Evolutionary conservation across 345 rosid genomes (phyloP).

Genomic region (Eutrema heterophyllum): DNA sequence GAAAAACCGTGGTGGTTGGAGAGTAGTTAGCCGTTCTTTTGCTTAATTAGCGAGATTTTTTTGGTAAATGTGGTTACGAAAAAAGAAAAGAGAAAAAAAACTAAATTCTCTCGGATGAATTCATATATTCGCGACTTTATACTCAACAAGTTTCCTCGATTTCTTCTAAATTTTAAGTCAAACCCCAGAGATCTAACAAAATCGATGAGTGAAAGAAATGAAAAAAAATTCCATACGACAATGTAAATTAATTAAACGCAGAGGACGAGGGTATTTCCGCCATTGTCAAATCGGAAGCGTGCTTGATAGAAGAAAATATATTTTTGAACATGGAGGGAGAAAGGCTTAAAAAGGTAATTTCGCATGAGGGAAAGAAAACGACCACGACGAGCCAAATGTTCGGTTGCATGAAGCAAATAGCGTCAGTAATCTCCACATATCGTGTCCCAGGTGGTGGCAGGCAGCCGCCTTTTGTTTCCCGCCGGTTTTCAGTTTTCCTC

Average conservation of each 20-base stretch:
- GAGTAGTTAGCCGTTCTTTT: slow-evolving; percentile 22
- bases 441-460: slow-evolving; percentile 25
- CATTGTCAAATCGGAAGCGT: background rate
- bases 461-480: slow-evolving; percentile 29
- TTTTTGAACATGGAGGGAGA: background rate
- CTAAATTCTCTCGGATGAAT: background rate
- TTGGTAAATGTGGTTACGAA: slow-evolving; percentile 31
- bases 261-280: background rate
- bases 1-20: slow-evolving; percentile 24
- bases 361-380: background rate
- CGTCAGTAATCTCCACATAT: slow-evolving; percentile 37
- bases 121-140: background rate
- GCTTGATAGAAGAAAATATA: slow-evolving; percentile 13
- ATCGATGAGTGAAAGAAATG: background rate
- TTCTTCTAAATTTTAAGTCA: slow-evolving; percentile 2
- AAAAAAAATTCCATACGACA: background rate
- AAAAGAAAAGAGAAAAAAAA: background rate
- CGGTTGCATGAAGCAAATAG: slow-evolving; percentile 46
- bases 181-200: slow-evolving; percentile 9
- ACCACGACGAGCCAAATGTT: slow-evolving; percentile 42
- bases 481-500: slow-evolving; percentile 19
- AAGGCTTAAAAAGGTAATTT: background rate
- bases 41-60: slow-evolving; percentile 7
- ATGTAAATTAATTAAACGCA: background rate
- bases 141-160: slow-evolving; percentile 6